Conservation (phyloP, 345 rosid genomes). For the Cardamine chenopodiifolia region DNA sequence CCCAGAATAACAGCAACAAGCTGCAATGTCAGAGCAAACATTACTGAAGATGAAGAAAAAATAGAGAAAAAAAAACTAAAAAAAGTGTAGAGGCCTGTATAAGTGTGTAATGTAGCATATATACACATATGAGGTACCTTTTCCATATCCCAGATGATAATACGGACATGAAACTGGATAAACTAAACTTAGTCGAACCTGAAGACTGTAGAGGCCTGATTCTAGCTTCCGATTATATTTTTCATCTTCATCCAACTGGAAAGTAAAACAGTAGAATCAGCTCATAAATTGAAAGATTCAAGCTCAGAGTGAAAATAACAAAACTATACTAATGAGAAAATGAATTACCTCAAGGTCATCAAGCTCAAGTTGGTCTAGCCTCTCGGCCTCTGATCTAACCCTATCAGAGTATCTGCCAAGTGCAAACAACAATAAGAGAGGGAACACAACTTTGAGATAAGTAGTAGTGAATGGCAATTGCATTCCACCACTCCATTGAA, state of each 20-base stretch:
- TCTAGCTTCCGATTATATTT: constrained; percentile 78
- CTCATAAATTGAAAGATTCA: background rate
- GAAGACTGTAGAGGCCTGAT: constrained; percentile 94
- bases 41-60: background rate
- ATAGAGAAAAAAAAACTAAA: background rate
- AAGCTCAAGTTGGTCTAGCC: constrained; percentile 68
- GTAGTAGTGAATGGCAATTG: background rate
- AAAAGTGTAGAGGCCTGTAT: background rate
- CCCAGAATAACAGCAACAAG: constrained; percentile 83
- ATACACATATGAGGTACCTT: background rate
- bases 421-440: background rate
- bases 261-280: constrained; percentile 19
- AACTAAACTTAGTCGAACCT: constrained; percentile 55
- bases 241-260: constrained; percentile 93
- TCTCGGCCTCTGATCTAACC: constrained; percentile 74
- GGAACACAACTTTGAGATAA: constrained; percentile 3
- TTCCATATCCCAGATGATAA: background rate
- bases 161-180: background rate
- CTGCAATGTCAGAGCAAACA: constrained; percentile 54
- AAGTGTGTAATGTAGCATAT: constrained; percentile 15
- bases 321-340: background rate
- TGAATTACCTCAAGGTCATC: constrained; percentile 84
- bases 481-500: background rate
- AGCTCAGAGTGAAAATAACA: background rate
- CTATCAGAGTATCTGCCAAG: constrained; percentile 75